Conservation (phyloP, 192 early-diverging fungal genomes). For the Gigaspora rosea region DNA sequence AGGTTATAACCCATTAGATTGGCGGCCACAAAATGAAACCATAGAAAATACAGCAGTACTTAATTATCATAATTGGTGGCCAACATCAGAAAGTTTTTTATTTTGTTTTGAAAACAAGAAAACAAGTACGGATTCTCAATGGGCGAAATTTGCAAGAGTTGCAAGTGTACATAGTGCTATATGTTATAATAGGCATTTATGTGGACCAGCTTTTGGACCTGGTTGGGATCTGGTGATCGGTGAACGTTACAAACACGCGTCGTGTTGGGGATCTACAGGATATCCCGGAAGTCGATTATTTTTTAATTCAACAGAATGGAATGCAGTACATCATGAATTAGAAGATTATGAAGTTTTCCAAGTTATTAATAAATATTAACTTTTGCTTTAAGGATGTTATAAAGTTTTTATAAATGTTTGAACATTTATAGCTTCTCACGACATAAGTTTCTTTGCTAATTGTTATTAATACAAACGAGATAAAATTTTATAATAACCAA, state of each 20-base stretch:
- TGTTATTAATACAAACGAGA: no score
- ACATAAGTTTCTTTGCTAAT: no score
- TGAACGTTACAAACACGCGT: not conserved
- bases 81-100: conserved; percentile 7
- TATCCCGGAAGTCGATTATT: not conserved
- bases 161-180: not conserved
- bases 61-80: not conserved
- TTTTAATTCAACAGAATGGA: not conserved
- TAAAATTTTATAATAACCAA: no score
- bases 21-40: not conserved
- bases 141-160: conserved; percentile 3
- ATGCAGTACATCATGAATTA: not conserved
- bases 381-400: not conserved
- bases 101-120: not conserved
- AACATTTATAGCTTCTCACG: no score
- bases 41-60: not conserved
- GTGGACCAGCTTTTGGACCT: conserved; percentile 12
- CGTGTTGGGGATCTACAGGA: not conserved
- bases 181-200: not conserved
- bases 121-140: not conserved
- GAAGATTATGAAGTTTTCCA: conserved; percentile 21
- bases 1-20: conserved; percentile 20
- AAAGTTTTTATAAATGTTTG: no score
- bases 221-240: conserved; percentile 11
- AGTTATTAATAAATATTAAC: not conserved